Percentiles rank a stretch among this genome's conserved stretches.
These are phyloP conservation scores for Ascochyta clinopodiicola DNA, from an alignment of 2,329 filamentous ascomycete species.

Conservation along the genomic window DNA sequence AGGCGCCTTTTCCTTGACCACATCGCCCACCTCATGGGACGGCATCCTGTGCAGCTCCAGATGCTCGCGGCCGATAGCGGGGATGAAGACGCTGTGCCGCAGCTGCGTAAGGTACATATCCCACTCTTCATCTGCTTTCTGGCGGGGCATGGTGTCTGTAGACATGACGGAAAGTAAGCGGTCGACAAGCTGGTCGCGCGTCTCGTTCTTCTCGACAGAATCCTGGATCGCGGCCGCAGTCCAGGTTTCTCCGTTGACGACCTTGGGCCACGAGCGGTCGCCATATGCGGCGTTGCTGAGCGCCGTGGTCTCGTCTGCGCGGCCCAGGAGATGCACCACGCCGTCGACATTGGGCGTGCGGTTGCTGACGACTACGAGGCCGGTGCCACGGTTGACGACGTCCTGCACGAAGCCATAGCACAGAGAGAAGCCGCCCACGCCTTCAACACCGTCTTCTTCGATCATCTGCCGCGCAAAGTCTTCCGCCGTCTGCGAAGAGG, in stretches of 20 bases:
- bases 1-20: constrained; percentile 47
- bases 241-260: constrained; percentile 62
- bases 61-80: constrained; percentile 59
- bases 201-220: constrained; percentile 52
- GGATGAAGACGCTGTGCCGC: constrained; percentile 67
- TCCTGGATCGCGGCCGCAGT: constrained; percentile 58
- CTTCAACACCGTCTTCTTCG: constrained; percentile 60
- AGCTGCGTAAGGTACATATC: constrained; percentile 64
- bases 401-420: constrained; percentile 64
- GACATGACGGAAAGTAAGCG: constrained; percentile 61
- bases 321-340: constrained; percentile 59
- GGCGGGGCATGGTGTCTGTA: constrained; percentile 61
- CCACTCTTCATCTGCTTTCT: constrained; percentile 57
- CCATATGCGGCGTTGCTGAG: constrained; percentile 68
- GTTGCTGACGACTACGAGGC: constrained; percentile 67
- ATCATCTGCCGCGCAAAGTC: constrained; percentile 63
- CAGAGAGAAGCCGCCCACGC: constrained; percentile 69
- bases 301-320: constrained; percentile 60
- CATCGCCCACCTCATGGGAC: constrained; percentile 47
- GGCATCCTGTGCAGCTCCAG: constrained; percentile 49
- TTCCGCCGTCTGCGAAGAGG: constrained; percentile 50
- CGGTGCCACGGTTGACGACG: constrained; percentile 38
- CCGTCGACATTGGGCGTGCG: constrained; percentile 60
- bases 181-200: constrained; percentile 58
- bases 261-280: constrained; percentile 68